phyloP scores from a whole-genome alignment of 345 rosid genomes.

The Cardamine resedifolia region DNA sequence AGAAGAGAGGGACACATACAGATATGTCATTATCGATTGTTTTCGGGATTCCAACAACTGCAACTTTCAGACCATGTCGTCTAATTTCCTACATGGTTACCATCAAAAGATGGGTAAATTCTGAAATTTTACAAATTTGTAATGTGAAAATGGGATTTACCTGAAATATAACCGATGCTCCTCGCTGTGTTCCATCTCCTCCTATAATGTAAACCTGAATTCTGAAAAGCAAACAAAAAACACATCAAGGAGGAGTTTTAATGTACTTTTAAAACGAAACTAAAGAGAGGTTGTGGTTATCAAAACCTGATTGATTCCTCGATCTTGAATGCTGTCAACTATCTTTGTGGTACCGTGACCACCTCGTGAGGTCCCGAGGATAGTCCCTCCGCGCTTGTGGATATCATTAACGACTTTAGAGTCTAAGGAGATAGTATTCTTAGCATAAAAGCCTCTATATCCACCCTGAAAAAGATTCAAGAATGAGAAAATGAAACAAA shows the following conservation, averaged over 20 bases:
- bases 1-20: conserved; percentile 36
- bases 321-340: conserved; percentile 81
- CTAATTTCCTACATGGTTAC: conserved; percentile 57
- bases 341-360: conserved; percentile 76
- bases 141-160: conserved; percentile 34
- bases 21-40: conserved; percentile 80
- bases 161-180: conserved; percentile 69
- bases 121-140: background rate
- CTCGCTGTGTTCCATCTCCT: conserved; percentile 84
- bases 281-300: background rate
- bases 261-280: background rate
- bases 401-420: conserved; percentile 73
- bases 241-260: conserved; percentile 6
- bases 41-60: conserved; percentile 70
- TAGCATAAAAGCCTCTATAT: conserved; percentile 76
- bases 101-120: background rate
- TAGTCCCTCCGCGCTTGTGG: conserved; percentile 84
- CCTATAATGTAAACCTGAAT: conserved; percentile 73
- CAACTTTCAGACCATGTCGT: conserved; percentile 67
- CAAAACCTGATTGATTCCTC: conserved; percentile 73
- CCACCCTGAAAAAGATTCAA: conserved; percentile 57
- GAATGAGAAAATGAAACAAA: conserved; percentile 16
- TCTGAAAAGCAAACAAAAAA: background rate
- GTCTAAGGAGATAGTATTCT: conserved; percentile 56
- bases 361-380: conserved; percentile 78